Evolutionary conservation across 768 basidiomycete genomes (phyloP).

Genomic region (Suillus placidus): DNA sequence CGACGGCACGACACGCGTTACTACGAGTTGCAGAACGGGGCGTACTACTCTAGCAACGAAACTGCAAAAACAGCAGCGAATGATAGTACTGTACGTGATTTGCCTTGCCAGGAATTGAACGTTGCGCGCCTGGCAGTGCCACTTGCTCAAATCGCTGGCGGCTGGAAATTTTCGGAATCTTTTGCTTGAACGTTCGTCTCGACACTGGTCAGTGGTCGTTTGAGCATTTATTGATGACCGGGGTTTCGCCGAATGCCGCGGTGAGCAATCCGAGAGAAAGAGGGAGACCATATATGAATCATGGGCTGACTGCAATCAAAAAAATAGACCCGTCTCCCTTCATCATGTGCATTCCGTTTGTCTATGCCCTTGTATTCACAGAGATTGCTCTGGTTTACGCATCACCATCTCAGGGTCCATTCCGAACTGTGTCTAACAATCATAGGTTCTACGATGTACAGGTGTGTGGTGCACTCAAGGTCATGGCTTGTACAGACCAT

Average conservation of each 20-base stretch:
- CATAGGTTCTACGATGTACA: constrained; percentile 52
- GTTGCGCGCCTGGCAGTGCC: not conserved
- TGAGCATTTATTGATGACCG: constrained; percentile 6
- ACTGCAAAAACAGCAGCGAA: not conserved
- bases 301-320: not conserved
- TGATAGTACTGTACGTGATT: not conserved
- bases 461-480: constrained; percentile 30
- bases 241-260: not conserved
- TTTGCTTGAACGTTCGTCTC: constrained; percentile 32
- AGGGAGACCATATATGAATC: not conserved
- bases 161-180: not conserved
- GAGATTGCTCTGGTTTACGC: constrained; percentile 19
- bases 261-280: not conserved
- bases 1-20: not conserved
- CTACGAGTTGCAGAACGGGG: not conserved
- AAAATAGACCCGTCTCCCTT: not conserved
- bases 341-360: constrained; percentile 8
- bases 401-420: constrained; percentile 34
- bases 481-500: constrained; percentile 11
- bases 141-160: not conserved
- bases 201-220: constrained; percentile 27
- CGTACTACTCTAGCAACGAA: not conserved
- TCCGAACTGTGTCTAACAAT: constrained; percentile 10
- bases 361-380: constrained; percentile 14
- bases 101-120: not conserved